Percentiles rank a stretch among this genome's conserved stretches.
Conservation (phyloP, 768 basidiomycete genomes). For the Mycena galopus region DNA sequence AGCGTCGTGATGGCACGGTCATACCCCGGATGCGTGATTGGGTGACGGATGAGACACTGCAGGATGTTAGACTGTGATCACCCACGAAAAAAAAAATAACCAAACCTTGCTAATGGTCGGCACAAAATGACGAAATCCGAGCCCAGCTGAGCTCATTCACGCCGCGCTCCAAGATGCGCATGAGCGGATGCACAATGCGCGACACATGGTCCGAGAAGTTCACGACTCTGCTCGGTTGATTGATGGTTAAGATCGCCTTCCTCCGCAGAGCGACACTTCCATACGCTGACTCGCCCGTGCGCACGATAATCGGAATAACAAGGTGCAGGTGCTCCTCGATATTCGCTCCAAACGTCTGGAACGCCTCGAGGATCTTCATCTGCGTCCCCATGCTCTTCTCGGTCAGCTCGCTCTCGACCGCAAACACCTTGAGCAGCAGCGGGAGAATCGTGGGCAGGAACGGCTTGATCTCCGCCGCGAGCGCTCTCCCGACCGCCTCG, state of each 20-base stretch:
- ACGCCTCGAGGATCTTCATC: conserved; percentile 94
- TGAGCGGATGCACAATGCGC: conserved; percentile 95
- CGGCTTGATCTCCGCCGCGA: conserved; percentile 97
- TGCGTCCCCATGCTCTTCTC: conserved; percentile 86
- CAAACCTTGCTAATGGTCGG: conserved; percentile 96
- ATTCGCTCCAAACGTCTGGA: conserved; percentile 95
- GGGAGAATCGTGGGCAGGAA: conserved; percentile 95
- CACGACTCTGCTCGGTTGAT: conserved; percentile 88
- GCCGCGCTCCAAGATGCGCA: conserved; percentile 81
- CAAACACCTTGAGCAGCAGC: conserved; percentile 81
- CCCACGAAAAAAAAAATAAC: neutral
- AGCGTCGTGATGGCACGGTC: conserved; percentile 90
- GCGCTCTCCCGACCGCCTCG: conserved; percentile 91
- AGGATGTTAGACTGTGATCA: neutral
- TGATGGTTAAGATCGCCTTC: conserved; percentile 91
- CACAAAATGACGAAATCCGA: conserved; percentile 96
- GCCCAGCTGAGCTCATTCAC: conserved; percentile 90
- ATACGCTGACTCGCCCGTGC: conserved; percentile 87
- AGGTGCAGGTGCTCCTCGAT: conserved; percentile 99
- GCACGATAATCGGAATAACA: conserved; percentile 94
- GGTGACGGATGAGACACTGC: conserved; percentile 82
- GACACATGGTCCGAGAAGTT: conserved; percentile 99
- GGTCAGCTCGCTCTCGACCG: conserved; percentile 86
- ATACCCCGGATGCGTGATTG: conserved; percentile 85
- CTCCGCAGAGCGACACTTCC: conserved; percentile 82